Base-by-base conservation (phyloP, 2,329 filamentous ascomycete species). In the Diplodia scrobiculata region DNA sequence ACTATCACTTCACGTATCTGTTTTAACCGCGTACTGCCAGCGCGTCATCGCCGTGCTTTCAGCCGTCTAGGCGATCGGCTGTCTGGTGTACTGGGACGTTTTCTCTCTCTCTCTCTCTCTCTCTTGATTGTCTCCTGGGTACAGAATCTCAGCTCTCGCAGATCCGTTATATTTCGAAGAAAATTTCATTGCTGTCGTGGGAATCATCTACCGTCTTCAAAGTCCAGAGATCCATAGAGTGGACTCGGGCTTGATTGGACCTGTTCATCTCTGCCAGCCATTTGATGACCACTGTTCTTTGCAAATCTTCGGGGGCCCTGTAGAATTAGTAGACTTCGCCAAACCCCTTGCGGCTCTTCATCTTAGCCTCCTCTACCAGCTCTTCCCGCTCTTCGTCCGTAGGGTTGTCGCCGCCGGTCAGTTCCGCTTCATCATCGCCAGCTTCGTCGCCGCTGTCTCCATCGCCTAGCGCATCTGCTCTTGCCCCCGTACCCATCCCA, bases 381-480 rank as follows among this genome's bases (percentile, higher is more conserved):
- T 68, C 67, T 38, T 70, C 69, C 6, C 59, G 66, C 25, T 62
- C 58, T 70, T 70, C 67, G 67, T 68, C 38, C 70, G 64, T 60
- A 2, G 53, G 69, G 5, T 54, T 66, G 34, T 63, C 63, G 13
- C 64, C 54, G 2, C 13, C 52, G 34, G 69, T 63, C 4, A 63
- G 11, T 17, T 69, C 69, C 6, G 69, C 69, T 2, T 71, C 66
- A 7, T 68, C 69, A n/a, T 69, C 65, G 10, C 73, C 71, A 11
- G 70, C 72, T 6, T 75, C 70, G 66, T 75, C 74, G 17, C 41
- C 54, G 13, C 70, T 71, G 25, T 73, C 71, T 62, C 78, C 78
- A 69, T 83, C 81, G 0, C 81, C 81, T 17, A 84, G 71, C 5
- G 78, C 72, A 70, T 84, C 81, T 0, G 81, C 81, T 45, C 76